A percentile compares a stretch with the other conserved stretches of the same genome.
phyloP scores from a whole-genome alignment of 768 basidiomycete species.

The Mycena maculata region DNA sequence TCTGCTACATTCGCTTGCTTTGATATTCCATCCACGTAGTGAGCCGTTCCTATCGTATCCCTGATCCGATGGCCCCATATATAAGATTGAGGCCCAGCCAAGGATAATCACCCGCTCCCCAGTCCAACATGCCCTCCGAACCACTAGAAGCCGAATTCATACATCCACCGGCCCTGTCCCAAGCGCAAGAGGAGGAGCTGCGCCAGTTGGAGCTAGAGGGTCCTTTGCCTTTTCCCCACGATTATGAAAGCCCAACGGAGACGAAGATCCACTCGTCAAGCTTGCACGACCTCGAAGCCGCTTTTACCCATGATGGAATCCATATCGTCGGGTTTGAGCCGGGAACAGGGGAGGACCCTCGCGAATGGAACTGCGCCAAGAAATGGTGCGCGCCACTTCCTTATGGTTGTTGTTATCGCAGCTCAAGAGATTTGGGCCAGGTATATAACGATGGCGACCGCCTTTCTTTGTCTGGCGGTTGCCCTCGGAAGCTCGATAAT shows the following conservation, averaged over 20 bases:
- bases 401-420: background rate
- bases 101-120: background rate
- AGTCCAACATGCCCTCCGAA: conserved; percentile 32
- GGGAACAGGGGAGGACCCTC: conserved; percentile 48
- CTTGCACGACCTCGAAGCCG: conserved; percentile 24
- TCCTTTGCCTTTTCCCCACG: background rate
- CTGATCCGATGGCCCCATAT: background rate
- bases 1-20: background rate
- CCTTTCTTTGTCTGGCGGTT: conserved; percentile 51
- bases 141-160: conserved; percentile 37
- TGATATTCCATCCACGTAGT: background rate
- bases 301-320: conserved; percentile 27
- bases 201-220: conserved; percentile 32
- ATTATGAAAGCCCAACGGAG: background rate
- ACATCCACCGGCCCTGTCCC: conserved; percentile 28
- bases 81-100: background rate
- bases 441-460: conserved; percentile 50
- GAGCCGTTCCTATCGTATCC: background rate
- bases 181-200: conserved; percentile 33
- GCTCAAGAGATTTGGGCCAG: conserved; percentile 34
- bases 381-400: conserved; percentile 46
- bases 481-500: conserved; percentile 54
- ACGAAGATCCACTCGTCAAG: background rate
- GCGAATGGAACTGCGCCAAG: conserved; percentile 46
- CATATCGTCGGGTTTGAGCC: conserved; percentile 40